Conservation (phyloP, 257 asterid species). For the Solanum clarkiae region DNA sequence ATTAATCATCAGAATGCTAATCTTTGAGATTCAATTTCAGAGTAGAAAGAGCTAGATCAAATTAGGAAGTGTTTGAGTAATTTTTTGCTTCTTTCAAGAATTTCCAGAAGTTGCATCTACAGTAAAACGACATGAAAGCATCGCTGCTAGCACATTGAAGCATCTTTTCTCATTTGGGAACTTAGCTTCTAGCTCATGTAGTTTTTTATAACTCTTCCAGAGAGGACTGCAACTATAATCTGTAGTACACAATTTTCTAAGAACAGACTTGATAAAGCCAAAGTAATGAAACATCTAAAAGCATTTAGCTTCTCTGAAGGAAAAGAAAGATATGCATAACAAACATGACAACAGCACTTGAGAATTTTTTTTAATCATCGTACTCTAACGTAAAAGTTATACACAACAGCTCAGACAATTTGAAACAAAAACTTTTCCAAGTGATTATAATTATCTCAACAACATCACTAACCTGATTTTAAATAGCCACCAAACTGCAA, state of each 20-base stretch:
- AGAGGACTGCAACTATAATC: neutral
- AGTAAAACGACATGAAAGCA: neutral
- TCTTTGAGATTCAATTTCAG: neutral
- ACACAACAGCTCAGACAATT: neutral
- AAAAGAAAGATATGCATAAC: neutral
- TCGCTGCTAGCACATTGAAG: neutral
- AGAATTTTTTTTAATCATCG: neutral
- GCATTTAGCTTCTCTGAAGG: neutral
- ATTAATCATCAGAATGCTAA: neutral
- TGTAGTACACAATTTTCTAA: neutral
- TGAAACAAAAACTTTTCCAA: neutral
- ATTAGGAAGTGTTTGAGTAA: neutral
- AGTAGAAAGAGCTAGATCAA: neutral
- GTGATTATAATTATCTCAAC: neutral
- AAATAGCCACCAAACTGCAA: conserved; percentile 25
- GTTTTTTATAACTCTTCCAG: neutral
- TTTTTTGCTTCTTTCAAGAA: neutral
- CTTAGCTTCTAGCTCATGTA: neutral
- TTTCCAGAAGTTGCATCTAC: neutral
- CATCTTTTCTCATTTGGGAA: neutral
- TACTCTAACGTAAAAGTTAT: neutral
- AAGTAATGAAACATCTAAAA: neutral
- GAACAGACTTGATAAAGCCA: neutral
- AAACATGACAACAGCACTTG: neutral
- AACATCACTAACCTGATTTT: conserved; percentile 21